Percentiles rank a stretch among this genome's conserved stretches.
phyloP scores from a whole-genome alignment of 306 rosid species.

The Potentilla sterilis region DNA sequence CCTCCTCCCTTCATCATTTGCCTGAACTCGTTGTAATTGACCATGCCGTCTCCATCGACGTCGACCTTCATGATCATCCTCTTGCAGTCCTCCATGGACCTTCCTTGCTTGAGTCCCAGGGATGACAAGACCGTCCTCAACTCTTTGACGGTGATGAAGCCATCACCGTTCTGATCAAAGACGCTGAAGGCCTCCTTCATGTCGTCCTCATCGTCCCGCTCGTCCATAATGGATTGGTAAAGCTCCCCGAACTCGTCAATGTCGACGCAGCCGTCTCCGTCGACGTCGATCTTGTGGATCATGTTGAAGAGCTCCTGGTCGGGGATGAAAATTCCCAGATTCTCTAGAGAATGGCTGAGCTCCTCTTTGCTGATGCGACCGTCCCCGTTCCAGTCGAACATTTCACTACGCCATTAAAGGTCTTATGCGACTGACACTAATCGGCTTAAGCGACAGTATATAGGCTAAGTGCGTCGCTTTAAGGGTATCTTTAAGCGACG shows the following conservation, averaged over 20 bases:
- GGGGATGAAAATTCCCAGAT: slow-evolving; percentile 62
- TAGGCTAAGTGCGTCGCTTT: no score
- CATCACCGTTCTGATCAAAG: slow-evolving; percentile 79
- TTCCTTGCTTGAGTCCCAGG: slow-evolving; percentile 76
- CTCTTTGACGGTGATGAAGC: slow-evolving; percentile 81
- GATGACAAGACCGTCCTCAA: slow-evolving; percentile 62
- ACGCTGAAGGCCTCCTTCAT: slow-evolving; percentile 85
- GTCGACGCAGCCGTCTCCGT: slow-evolving; percentile 77
- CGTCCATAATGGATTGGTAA: slow-evolving; percentile 62
- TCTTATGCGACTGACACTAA: no score
- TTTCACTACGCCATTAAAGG: slow-evolving; percentile 22
- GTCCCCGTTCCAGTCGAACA: slow-evolving; percentile 78
- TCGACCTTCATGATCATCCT: slow-evolving; percentile 83
- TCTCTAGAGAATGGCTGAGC: slow-evolving; percentile 64
- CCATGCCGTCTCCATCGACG: slow-evolving; percentile 84
- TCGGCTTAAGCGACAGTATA: no score
- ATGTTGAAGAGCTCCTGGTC: slow-evolving; percentile 54
- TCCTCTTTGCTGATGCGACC: slow-evolving; percentile 71
- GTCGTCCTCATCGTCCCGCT: slow-evolving; percentile 66
- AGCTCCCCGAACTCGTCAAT: slow-evolving; percentile 66
- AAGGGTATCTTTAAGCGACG: no score
- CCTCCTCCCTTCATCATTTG: slow-evolving; percentile 91
- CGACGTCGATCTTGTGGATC: slow-evolving; percentile 64
- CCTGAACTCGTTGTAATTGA: slow-evolving; percentile 70
- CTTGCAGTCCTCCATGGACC: slow-evolving; percentile 75